Base-by-base conservation (phyloP, 495 filamentous ascomycete genomes). In the Letharia columbiana region DNA sequence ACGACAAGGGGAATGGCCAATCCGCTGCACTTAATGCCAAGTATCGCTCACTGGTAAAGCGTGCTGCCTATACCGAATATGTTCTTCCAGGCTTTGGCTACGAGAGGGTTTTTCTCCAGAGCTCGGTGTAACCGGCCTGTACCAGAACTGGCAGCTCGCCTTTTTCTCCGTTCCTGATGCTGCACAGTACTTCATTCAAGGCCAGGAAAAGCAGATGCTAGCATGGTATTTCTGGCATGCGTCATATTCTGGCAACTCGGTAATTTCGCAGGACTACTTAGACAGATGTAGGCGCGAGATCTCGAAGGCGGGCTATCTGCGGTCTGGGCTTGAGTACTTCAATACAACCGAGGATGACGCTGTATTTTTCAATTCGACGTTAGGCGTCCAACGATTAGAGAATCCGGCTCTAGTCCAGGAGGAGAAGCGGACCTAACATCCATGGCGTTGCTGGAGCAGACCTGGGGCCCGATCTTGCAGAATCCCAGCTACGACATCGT, bases 41-140 rank as follows among this genome's bases (percentile, higher is more conserved):
- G 49, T 54, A 54, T 54, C 49, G 49, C n/a, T 54, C 49, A 54
- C 23, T 54, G 23, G 49, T 54, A 54, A 54, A 54, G 28, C 49
- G 49, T 15, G 49, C 49, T 31, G 49, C 6, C 11, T 54, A 54
- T 33, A 54, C 49, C 49, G 49, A 54, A 31, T 54, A 54, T 15
- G 49, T 23, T 54, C 49, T 54, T 31, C 49, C 23, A 13, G 49
- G 49, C 4, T 54, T 54, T 33, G 49, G 49, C 23, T 54, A 54
- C 23, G 49, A 54, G 7, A 31, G 15, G 4, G 11, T 54, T 1
- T 10, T 13, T 54, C 49, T 54, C 49, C 49, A 5, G 49, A 54
- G 23, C 49, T 54, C 15, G 49, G 49, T 31, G 49, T 54, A 23
- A 54, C 49, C 15, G 49, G 49, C 11, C 23, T 54, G 10, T 54